Evolutionary conservation across 768 basidiomycete species (phyloP).

Genomic region (Cystofilobasidium capitatum): DNA sequence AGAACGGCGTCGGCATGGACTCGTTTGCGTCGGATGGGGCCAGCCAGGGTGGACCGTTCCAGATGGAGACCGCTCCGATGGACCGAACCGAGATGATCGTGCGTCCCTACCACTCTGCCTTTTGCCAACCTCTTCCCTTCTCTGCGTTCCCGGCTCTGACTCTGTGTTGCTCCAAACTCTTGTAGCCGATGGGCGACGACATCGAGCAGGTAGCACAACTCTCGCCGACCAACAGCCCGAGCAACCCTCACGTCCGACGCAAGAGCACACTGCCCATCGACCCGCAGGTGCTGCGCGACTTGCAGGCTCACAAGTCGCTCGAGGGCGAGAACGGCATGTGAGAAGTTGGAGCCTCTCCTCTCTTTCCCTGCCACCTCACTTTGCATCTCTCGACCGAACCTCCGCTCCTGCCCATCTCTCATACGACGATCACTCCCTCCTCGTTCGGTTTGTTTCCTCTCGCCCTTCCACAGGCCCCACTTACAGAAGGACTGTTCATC

Average conservation of each 20-base stretch:
- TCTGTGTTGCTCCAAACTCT: not conserved
- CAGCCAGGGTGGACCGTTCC: constrained; percentile 65
- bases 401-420: not conserved
- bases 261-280: constrained; percentile 83
- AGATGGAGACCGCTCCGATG: constrained; percentile 79
- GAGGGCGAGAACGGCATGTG: constrained; percentile 23
- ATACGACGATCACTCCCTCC: too few species aligned
- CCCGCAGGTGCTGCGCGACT: constrained; percentile 74
- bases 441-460: not conserved
- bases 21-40: constrained; percentile 28
- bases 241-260: constrained; percentile 73
- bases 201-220: constrained; percentile 39
- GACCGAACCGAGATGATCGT: constrained; percentile 55
- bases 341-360: not conserved
- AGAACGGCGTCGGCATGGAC: constrained; percentile 32
- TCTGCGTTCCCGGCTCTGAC: too few species aligned
- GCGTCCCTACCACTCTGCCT: constrained; percentile 33
- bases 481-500: not conserved
- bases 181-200: not conserved
- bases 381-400: not conserved
- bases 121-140: too few species aligned
- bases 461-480: not conserved
- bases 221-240: constrained; percentile 16
- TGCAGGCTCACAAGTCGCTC: constrained; percentile 56
- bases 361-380: not conserved